Percentiles rank a stretch among this genome's conserved stretches.
These are phyloP conservation scores for Dissophora globulifera DNA, from an alignment of 192 early-diverging fungal genomes.

Conservation along the genomic window DNA sequence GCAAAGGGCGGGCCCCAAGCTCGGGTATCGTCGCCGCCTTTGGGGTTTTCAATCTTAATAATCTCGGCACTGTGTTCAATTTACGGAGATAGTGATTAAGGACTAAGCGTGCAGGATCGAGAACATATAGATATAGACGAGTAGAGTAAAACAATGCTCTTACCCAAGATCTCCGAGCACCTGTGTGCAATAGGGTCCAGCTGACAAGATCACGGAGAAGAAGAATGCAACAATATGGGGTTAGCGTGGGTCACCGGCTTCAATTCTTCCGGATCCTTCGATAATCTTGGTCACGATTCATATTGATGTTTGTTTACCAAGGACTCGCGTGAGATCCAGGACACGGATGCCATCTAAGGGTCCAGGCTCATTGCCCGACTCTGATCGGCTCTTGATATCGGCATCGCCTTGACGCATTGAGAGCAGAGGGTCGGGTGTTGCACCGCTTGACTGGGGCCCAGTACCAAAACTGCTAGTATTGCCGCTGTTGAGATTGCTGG, in stretches of 20 bases:
- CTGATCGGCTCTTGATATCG: too few relatives aligned
- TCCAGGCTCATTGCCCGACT: conserved; percentile 22
- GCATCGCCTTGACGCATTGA: too few relatives aligned
- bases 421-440: too few relatives aligned
- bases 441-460: too few relatives aligned
- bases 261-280: too few relatives aligned
- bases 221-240: conserved; percentile 7
- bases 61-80: conserved; percentile 86
- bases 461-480: too few relatives aligned
- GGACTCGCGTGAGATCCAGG: conserved; percentile 77
- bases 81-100: too few relatives aligned
- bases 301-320: conserved; percentile 62
- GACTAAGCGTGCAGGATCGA: too few relatives aligned
- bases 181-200: conserved; percentile 85
- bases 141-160: conserved; percentile 9
- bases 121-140: too few relatives aligned
- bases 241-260: not conserved
- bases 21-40: conserved; percentile 88
- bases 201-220: conserved; percentile 38
- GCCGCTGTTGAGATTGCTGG: too few relatives aligned
- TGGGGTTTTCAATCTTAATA: conserved; percentile 90
- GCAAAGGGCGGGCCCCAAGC: conserved; percentile 83
- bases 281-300: too few relatives aligned
- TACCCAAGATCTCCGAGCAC: conserved; percentile 82
- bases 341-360: conserved; percentile 75